Base-by-base conservation (phyloP, 148 eudicot species). In the Euryodendron excelsum region DNA sequence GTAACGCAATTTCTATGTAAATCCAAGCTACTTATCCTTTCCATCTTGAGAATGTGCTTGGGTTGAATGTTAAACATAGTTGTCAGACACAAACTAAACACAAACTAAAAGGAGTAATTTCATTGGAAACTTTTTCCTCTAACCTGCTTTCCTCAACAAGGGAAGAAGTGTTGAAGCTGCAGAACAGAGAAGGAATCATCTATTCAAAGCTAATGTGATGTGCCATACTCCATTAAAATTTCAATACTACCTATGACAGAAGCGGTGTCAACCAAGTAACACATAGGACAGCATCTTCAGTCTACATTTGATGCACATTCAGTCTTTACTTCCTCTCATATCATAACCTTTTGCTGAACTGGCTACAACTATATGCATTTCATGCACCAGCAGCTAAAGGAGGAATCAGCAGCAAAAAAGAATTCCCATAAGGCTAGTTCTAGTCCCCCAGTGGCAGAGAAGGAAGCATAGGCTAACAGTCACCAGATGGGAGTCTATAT, bases 321-420 rank as follows among this genome's bases (percentile, higher is more conserved):
- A 15, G 14, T 17, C 25, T 1, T 34, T 36, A n/a, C 77, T 1
- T 17, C n/a, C 53, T 74, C 53, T 21, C 50, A 21, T 34, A 1
- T 18, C 2, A 5, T 34, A 65, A 62, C 15, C 13, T 13, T 62
- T 28, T 31, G 36, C 36, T 13, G 13, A 62, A 62, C 13, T 62
- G 67, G 4, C 13, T 74, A 2, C 76, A 36, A 74, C 15, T 5
- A 74, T 74, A 45, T 58, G 50, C 50, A 59, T 28, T 74, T 36
- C 23, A 59, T 15, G 53, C 66, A 39, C 53, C 66, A 60, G 37
- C 61, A 50, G 37, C 14, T 1, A 37, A 41, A 72, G 56, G 37
- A 62, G 18, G 59, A 18, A 33, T 71, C 59, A 50, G 55, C 15
- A 11, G 14, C n/a, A 18, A 6, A 23, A n/a, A 15, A 21, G 15